phyloP scores from a whole-genome alignment of 1,284 basidiomycete species.

The Salmacisia buchloeana region DNA sequence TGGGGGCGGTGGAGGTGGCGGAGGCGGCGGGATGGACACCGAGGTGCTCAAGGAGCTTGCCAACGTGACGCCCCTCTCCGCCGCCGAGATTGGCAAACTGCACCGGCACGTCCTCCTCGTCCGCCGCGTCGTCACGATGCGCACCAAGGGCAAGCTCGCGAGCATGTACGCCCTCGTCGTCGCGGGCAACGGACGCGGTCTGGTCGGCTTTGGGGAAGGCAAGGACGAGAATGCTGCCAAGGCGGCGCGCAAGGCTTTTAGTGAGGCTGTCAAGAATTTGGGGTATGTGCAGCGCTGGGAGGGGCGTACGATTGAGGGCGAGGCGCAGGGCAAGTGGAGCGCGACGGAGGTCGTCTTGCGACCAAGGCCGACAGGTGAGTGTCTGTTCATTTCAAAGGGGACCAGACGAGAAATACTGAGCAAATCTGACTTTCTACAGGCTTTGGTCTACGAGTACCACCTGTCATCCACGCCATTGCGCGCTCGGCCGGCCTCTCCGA shows the following conservation, averaged over 20 bases:
- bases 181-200: conserved; percentile 74
- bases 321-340: conserved; percentile 75
- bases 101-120: conserved; percentile 44
- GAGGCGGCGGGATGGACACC: background rate
- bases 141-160: conserved; percentile 75
- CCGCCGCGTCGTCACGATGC: conserved; percentile 68
- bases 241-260: conserved; percentile 65
- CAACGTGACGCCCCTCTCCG: conserved; percentile 42
- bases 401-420: background rate
- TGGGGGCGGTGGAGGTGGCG: background rate
- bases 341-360: conserved; percentile 77
- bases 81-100: conserved; percentile 36
- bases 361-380: conserved; percentile 63
- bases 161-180: conserved; percentile 67
- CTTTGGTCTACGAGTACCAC: conserved; percentile 85
- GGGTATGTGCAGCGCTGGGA: conserved; percentile 86
- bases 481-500: conserved; percentile 92
- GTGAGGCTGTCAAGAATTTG: conserved; percentile 75
- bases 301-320: conserved; percentile 77
- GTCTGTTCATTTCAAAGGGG: background rate
- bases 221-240: conserved; percentile 63
- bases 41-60: conserved; percentile 17
- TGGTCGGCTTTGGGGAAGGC: conserved; percentile 84
- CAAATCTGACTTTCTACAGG: conserved; percentile 54
- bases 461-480: conserved; percentile 75